Evolutionary conservation across 2,329 filamentous ascomycete genomes (phyloP), one percentile per base, ranked within the genome.

Genomic region (Calonectria hawksworthii): DNA sequence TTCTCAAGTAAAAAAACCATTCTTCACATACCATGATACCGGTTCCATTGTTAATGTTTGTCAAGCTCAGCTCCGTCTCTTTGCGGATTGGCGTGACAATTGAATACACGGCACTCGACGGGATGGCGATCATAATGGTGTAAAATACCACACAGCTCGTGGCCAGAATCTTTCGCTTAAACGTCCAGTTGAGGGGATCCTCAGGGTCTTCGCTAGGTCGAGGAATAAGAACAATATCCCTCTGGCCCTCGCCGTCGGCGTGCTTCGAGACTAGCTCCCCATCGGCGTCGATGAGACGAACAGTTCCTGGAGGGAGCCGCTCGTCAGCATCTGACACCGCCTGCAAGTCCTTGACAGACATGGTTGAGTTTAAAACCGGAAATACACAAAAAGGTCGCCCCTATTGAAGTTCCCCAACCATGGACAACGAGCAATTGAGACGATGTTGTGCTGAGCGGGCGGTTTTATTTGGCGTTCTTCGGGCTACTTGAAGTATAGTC

Each of bases 1-100:
- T 14, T 28, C n/a, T 10, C 56, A 63, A 23, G 23, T 30, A 41
- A 14, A 16, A 8, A 23, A 32, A n/a, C 11, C 0, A 11, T 44
- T n/a, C 14, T 16, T 21, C 3, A 36, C 52, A 21, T 67, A 73
- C 72, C 81, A 83, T 82, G 59, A 81, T 80, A 21, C 82, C 82
- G 0, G 82, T 83, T 3, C 82, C 82, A 28, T 81, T 81, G 70
- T 83, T 83, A 30, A 84, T 77, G n/a, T 83, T 78, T 0, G 75
- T 70, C 30, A 83, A 63, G 0, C 74, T 76, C 38, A 83, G 28
- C 0, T 74, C 74, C 0, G 79, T 81, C 4, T 77, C 77, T 8
- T 76, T 11, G 10, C 78, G 65, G 36, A 83, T 79, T 1, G 82
- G 82, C 1, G 80, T 82, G 3, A 83, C 76, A 4, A 84, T 77